Evolutionary conservation across 2,329 filamentous ascomycete species (phyloP).

Genomic region (Aspergillus oerlinghausenensis): DNA sequence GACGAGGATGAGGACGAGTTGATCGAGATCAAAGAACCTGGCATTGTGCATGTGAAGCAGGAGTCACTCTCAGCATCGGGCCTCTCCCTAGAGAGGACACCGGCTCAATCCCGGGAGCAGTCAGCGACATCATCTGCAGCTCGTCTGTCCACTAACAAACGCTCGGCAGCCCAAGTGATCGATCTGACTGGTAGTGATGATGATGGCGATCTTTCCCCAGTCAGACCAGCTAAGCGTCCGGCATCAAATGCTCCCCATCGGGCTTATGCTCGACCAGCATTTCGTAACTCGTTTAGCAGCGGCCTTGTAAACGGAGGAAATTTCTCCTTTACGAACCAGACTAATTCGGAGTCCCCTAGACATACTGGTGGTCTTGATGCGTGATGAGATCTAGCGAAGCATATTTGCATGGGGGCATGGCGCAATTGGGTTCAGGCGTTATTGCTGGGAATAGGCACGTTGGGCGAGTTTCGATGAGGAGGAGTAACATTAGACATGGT

Average conservation of each 20-base stretch:
- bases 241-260: constrained; percentile 20
- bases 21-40: constrained; percentile 45
- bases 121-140: constrained; percentile 36
- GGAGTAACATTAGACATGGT: background rate
- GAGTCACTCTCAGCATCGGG: constrained; percentile 22
- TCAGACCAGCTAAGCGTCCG: constrained; percentile 31
- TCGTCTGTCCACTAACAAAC: constrained; percentile 40
- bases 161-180: constrained; percentile 47
- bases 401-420: constrained; percentile 17
- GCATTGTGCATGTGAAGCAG: constrained; percentile 34
- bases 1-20: constrained; percentile 50
- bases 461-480: constrained; percentile 3
- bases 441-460: constrained; percentile 1
- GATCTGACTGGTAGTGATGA: constrained; percentile 53
- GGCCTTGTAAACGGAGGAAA: constrained; percentile 18
- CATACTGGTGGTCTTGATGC: constrained; percentile 10
- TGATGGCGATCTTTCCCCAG: constrained; percentile 45
- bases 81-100: constrained; percentile 27
- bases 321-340: constrained; percentile 15
- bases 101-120: constrained; percentile 34
- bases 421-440: constrained; percentile 9
- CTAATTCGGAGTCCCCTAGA: constrained; percentile 10
- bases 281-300: constrained; percentile 17
- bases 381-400: constrained; percentile 12
- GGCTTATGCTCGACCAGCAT: constrained; percentile 17